Percentiles rank a stretch among this genome's conserved stretches.
Evolutionary conservation across 2,329 filamentous ascomycete species (phyloP).

Genomic region (Colletotrichum brevisporum): DNA sequence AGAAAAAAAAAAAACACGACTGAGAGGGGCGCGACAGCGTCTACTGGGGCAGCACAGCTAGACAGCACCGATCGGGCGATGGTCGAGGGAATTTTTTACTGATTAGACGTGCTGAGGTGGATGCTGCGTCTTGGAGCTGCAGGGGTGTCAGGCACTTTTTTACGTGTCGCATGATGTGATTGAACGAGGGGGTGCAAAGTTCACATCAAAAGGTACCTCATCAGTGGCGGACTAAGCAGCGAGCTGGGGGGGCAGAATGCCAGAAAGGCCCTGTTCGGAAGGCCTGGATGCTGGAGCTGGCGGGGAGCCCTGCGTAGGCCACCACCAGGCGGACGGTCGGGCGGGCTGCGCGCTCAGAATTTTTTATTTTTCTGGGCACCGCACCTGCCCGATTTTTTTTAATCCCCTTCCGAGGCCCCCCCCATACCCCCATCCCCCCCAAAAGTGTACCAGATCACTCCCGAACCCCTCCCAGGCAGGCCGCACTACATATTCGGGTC

Average conservation of each 20-base stretch:
- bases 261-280: conserved; percentile 9
- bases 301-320: conserved; percentile 10
- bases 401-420: conserved; percentile 39
- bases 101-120: conserved; percentile 37
- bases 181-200: conserved; percentile 27
- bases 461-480: conserved; percentile 34
- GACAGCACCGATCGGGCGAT: conserved; percentile 28
- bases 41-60: conserved; percentile 14
- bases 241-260: neutral
- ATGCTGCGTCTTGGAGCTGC: conserved; percentile 33
- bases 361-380: conserved; percentile 41
- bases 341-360: conserved; percentile 3
- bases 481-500: conserved; percentile 40
- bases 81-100: conserved; percentile 29
- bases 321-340: neutral
- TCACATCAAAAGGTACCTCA: conserved; percentile 4
- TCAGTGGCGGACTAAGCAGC: neutral
- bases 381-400: conserved; percentile 51
- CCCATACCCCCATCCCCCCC: conserved; percentile 40
- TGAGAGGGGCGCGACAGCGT: conserved; percentile 1
- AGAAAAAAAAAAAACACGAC: conserved; percentile 5
- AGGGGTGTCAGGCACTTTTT: conserved; percentile 32
- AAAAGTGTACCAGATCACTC: conserved; percentile 37
- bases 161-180: conserved; percentile 40
- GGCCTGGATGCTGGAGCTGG: conserved; percentile 14